phyloP scores from a whole-genome alignment of 2,329 filamentous ascomycete genomes.

The Exophiala alcalophila region DNA sequence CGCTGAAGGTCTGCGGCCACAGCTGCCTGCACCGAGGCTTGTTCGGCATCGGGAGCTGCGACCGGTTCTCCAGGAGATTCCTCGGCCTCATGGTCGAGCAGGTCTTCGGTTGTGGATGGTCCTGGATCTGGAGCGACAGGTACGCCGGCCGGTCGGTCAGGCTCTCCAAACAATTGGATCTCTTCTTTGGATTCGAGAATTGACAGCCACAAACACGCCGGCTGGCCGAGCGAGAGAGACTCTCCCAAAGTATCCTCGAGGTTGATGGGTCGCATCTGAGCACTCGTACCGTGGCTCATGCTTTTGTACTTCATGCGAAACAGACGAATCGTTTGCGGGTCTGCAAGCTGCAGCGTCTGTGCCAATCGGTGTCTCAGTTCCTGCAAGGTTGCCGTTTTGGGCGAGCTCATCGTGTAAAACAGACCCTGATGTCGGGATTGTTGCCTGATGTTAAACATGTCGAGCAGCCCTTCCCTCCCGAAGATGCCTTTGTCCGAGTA shows the following conservation, averaged over 20 bases:
- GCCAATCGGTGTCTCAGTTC: conserved; percentile 23
- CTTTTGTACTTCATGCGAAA: conserved; percentile 23
- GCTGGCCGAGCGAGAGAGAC: conserved; percentile 3
- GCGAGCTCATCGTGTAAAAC: conserved; percentile 7
- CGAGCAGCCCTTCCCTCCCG: conserved; percentile 40
- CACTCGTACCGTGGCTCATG: conserved; percentile 19
- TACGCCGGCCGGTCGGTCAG: conserved; percentile 8
- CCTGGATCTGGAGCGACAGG: not conserved
- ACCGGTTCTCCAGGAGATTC: conserved; percentile 5
- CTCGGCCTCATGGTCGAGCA: not conserved
- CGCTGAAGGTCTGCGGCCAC: conserved; percentile 18
- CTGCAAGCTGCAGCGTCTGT: conserved; percentile 14
- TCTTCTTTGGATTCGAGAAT: conserved; percentile 26
- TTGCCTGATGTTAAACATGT: conserved; percentile 40
- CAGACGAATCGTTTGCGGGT: conserved; percentile 19
- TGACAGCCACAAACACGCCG: conserved; percentile 27
- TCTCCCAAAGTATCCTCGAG: conserved; percentile 10
- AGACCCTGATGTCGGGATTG: conserved; percentile 19
- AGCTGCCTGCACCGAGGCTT: conserved; percentile 26
- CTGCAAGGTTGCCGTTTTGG: conserved; percentile 16
- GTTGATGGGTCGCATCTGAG: conserved; percentile 15
- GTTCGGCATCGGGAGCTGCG: conserved; percentile 24
- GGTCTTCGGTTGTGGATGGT: conserved; percentile 1
- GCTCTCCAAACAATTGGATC: conserved; percentile 22
- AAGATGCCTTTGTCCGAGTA: conserved; percentile 39